Conservation (phyloP, 2,329 filamentous ascomycete genomes). For the Hymenoscyphus fructigenus region DNA sequence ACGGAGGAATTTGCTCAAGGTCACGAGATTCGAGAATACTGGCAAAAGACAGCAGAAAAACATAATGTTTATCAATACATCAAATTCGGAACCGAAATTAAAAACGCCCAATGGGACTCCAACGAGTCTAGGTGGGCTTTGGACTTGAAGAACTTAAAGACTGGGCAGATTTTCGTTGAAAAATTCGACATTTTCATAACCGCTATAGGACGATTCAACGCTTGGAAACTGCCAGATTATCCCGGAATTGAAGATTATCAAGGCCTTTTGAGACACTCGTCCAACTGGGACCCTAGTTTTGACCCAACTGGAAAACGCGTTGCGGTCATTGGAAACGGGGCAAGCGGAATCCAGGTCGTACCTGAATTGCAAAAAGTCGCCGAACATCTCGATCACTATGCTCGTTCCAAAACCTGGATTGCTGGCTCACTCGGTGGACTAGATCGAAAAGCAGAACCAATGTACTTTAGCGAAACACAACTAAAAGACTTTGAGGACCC, state of each 20-base stretch:
- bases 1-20: slow-evolving; percentile 66
- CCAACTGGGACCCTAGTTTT: slow-evolving; percentile 56
- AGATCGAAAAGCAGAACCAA: slow-evolving; percentile 41
- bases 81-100: slow-evolving; percentile 55
- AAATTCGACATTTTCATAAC: slow-evolving; percentile 61
- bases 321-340: slow-evolving; percentile 51
- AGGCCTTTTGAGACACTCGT: slow-evolving; percentile 57
- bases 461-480: slow-evolving; percentile 33
- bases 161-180: slow-evolving; percentile 41
- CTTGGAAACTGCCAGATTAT: slow-evolving; percentile 62
- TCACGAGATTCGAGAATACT: slow-evolving; percentile 67
- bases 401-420: slow-evolving; percentile 63
- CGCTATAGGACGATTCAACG: slow-evolving; percentile 66
- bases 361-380: slow-evolving; percentile 41
- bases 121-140: slow-evolving; percentile 51
- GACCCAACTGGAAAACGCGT: slow-evolving; percentile 48
- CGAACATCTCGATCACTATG: slow-evolving; percentile 35
- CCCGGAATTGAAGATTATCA: slow-evolving; percentile 50
- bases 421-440: slow-evolving; percentile 59
- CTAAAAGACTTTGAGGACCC: slow-evolving; percentile 41
- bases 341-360: slow-evolving; percentile 52
- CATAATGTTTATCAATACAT: slow-evolving; percentile 62
- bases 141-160: slow-evolving; percentile 40
- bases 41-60: slow-evolving; percentile 61
- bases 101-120: slow-evolving; percentile 55